Percentiles rank a stretch among this genome's conserved stretches.
Conservation (phyloP, 345 rosid genomes). For the sweet orange (Citrus sinensis) region DVS_A1.0 CM039168.1:23859001-23859500, state of each 20-base stretch:
- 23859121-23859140: not conserved
- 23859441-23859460: slow-evolving; percentile 89
- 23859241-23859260: slow-evolving; percentile 90
- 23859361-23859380: slow-evolving; percentile 92
- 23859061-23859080: not conserved
- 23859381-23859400: slow-evolving; percentile 59
- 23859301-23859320: slow-evolving; percentile 96
- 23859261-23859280: slow-evolving; percentile 86
- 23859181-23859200: not conserved
- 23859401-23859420: slow-evolving; percentile 69
- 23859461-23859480: slow-evolving; percentile 80
- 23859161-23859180: not conserved
- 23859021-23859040: not conserved
- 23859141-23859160: not conserved
- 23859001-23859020: not conserved
- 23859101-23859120: not conserved
- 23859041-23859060: not conserved
- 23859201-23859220: slow-evolving; percentile 2
- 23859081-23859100: not conserved
- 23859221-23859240: slow-evolving; percentile 36
- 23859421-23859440: slow-evolving; percentile 86
- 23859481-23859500: slow-evolving; percentile 89
- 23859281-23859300: slow-evolving; percentile 90
- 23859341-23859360: slow-evolving; percentile 86
- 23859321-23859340: slow-evolving; percentile 86